Conservation (phyloP, 305 asterid species). For the Solanum aculeatissimum region DNA sequence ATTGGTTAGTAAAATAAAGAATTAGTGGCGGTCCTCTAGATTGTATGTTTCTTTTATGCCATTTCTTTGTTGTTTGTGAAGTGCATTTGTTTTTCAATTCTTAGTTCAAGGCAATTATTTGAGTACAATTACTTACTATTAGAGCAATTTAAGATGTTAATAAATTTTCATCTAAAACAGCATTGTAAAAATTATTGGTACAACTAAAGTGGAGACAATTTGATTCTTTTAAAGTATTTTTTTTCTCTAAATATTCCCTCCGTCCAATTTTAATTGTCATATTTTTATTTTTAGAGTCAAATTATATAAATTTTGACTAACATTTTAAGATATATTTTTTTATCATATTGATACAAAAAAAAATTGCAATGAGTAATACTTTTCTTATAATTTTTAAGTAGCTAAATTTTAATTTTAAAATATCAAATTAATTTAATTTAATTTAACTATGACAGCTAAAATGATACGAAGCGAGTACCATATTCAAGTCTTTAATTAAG, state of each 20-base stretch:
- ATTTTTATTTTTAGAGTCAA: no score
- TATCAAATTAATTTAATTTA: no score
- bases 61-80: not conserved
- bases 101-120: not conserved
- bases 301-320: no score
- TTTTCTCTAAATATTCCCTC: not conserved
- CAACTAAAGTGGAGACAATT: not conserved
- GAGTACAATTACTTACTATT: not conserved
- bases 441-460: no score
- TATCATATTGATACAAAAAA: no score
- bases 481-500: not conserved
- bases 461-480: not conserved
- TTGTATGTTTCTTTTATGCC: not conserved
- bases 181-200: not conserved
- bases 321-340: no score
- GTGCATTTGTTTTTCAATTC: not conserved
- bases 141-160: not conserved
- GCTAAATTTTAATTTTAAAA: no score
- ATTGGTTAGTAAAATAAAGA: not conserved
- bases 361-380: no score
- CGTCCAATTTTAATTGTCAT: no score
- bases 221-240: not conserved
- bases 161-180: not conserved
- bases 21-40: no score
- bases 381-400: no score